A percentile compares a stretch with the other conserved stretches of the same genome.
phyloP scores from a whole-genome alignment of 1,284 basidiomycete species.

The Rugosomyces carneus region DNA sequence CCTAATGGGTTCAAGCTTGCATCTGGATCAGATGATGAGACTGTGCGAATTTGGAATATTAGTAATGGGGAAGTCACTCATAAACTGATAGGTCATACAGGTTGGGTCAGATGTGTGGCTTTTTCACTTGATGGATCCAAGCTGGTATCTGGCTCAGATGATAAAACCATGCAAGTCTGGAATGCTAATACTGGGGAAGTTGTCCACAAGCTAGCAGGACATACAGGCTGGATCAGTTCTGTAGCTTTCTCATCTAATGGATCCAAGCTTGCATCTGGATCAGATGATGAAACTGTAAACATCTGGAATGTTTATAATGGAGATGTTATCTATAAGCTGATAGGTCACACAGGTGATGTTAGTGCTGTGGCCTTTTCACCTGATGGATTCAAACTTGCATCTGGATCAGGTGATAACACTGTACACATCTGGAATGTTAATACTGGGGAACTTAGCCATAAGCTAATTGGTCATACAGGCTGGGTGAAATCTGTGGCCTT shows the following conservation, averaged over 20 bases:
- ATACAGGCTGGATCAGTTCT: not conserved
- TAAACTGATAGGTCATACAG: not conserved
- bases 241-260: slow-evolving; percentile 10
- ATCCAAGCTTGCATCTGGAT: slow-evolving; percentile 7
- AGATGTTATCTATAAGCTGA: not conserved
- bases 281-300: not conserved
- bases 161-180: not conserved
- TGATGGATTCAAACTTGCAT: slow-evolving; percentile 17
- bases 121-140: not conserved
- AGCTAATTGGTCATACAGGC: not conserved
- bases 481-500: not conserved
- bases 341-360: not conserved
- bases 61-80: not conserved
- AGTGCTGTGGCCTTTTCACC: slow-evolving; percentile 4
- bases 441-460: slow-evolving; percentile 1
- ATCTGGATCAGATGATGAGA: not conserved
- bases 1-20: not conserved
- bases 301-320: not conserved
- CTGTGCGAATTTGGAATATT: not conserved
- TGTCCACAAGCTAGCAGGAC: not conserved
- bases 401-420: slow-evolving; percentile 17
- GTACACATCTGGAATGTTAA: slow-evolving; percentile 17
- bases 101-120: not conserved
- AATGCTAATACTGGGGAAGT: not conserved
- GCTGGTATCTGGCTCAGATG: not conserved